Conservation (phyloP, 75 land plant genomes). For the Isoetes taiwanensis region DNA sequence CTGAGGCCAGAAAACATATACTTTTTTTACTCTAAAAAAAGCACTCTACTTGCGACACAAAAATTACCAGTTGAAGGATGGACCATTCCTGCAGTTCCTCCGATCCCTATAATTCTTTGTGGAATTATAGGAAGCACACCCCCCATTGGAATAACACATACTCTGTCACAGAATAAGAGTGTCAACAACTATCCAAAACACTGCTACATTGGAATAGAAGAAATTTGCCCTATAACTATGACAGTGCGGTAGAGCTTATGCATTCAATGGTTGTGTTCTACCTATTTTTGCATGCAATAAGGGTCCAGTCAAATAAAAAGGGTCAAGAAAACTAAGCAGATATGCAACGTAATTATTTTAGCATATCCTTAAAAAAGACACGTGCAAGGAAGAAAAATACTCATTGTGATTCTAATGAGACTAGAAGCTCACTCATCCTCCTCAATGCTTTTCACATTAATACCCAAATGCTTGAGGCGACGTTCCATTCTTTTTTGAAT, state of each 20-base stretch:
- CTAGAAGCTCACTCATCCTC: constrained; percentile 62
- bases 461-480: constrained; percentile 71
- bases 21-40: neutral
- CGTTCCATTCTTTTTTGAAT: constrained; percentile 86
- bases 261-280: too few species aligned
- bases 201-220: too few species aligned
- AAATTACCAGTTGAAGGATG: constrained; percentile 64
- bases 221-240: too few species aligned
- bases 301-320: too few species aligned
- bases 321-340: too few species aligned
- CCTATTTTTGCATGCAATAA: too few species aligned
- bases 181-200: neutral
- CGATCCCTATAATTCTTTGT: constrained; percentile 72
- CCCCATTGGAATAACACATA: constrained; percentile 92
- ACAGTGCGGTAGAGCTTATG: too few species aligned
- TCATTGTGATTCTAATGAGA: too few species aligned
- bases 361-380: too few species aligned
- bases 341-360: too few species aligned
- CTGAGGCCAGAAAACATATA: neutral
- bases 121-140: constrained; percentile 89
- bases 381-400: neutral
- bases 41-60: neutral
- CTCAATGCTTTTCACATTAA: constrained; percentile 77
- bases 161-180: constrained; percentile 2
- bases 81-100: constrained; percentile 81